phyloP scores from a whole-genome alignment of 78 protist species.

The Isochrysis galbana region DNA sequence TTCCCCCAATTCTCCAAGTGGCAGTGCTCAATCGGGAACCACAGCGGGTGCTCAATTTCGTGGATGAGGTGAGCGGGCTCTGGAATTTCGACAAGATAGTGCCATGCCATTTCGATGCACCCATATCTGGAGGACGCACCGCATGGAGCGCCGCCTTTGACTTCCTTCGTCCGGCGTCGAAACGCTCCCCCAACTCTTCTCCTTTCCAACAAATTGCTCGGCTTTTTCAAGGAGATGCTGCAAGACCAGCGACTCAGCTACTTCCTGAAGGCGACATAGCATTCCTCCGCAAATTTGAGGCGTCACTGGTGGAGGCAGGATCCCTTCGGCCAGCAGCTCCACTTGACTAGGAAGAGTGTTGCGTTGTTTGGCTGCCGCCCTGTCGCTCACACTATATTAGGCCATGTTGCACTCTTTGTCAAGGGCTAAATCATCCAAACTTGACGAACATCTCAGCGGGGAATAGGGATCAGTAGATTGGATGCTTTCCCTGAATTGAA shows the following conservation, averaged over 20 bases:
- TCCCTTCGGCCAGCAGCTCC: not conserved
- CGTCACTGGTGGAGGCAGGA: not conserved
- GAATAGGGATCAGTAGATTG: too few relatives aligned
- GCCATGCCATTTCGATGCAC: slow-evolving; percentile 6
- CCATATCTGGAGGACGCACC: not conserved
- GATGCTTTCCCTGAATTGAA: too few relatives aligned
- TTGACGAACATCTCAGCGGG: too few relatives aligned
- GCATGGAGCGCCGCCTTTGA: not conserved
- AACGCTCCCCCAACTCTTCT: too few relatives aligned
- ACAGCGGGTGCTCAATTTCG: not conserved
- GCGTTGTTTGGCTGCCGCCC: too few relatives aligned
- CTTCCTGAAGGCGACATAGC: not conserved
- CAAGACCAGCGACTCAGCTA: not conserved
- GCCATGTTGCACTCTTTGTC: too few relatives aligned
- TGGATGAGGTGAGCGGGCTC: not conserved
- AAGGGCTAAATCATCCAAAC: too few relatives aligned
- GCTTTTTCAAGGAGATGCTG: too few relatives aligned
- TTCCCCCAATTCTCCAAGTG: not conserved
- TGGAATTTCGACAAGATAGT: not conserved
- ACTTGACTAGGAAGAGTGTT: too few relatives aligned
- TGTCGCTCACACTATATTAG: too few relatives aligned
- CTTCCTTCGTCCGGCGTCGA: not conserved
- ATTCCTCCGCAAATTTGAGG: not conserved
- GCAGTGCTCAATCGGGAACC: slow-evolving; percentile 1
- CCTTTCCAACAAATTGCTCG: too few relatives aligned